Base-by-base conservation (phyloP, 108 stramenopile genomes). In the Epithemia pelagica region DNA sequence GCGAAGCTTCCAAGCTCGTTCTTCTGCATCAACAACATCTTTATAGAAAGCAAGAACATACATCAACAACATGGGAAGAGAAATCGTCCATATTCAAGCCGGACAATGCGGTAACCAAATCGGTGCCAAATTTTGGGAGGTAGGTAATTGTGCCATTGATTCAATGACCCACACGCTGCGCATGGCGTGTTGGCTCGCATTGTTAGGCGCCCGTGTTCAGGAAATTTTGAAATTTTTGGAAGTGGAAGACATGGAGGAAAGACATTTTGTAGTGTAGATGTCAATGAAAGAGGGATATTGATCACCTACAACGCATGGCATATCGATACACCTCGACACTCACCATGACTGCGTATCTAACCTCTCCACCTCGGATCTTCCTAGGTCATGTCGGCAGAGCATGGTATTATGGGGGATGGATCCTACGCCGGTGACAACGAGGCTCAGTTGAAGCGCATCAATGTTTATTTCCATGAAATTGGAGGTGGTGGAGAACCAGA, bases 61-160 rank as follows among this genome's bases (percentile, higher is more conserved):
- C n/a, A n/a, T 5, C 37, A 46, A 15, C 5, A 46, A 10, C 37
- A 46, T 46, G 37, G 37, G 37, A 10, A 89, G 97, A 70, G 97
- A 98, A 84, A 96, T 98, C 79, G 96, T 98, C 72, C 97, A 98
- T 81, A 69, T 98, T 63, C 97, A 98, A 81, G 97, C 91, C 7
- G 97, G 97, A 55, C 96, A 97, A 89, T 95, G 95, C 68, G 96
- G 94, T 68, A 92, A 95, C 83, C 96, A 97, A 74, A 95, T 97
- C 72, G 95, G 96, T 59, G 95, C 97, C 81, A 97, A 96, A 81
- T 96, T 96, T 74, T 96, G 94, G 96, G 88, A 97, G 90, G 89
- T 92, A 72, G 61, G 86, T 78, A 24, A 1, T 28, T 52, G 2
- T 31, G 69, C 26, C 78, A 18, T 26, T 29, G 28, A 28, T 15